Evolutionary conservation across 2,329 filamentous ascomycete species (phyloP), one percentile per base, ranked within the genome.

Genomic region (Microsporum ferrugineum): DNA sequence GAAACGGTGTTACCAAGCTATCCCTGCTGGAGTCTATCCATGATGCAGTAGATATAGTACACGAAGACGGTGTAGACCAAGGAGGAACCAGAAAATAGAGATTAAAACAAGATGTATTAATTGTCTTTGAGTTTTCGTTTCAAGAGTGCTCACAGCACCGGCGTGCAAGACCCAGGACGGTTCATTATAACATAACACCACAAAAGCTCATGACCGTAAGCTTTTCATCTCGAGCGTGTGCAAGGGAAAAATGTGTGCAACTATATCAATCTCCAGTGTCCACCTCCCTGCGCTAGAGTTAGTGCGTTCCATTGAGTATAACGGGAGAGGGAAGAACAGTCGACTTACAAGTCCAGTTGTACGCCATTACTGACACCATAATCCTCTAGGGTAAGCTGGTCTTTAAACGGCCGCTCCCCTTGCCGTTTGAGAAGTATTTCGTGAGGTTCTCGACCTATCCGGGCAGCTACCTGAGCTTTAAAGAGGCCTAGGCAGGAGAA

Each of bases 321-420:
- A 36, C 5, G 2, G 39, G 6, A 17, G 47, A 31, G 8, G 57
- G 41, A 53, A 36, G 38, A 14, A 58, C 43, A 27, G 27, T 7
- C 29, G 36, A 67, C 73, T 73, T 68, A 75, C 72, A 79, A 68
- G 68, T 79, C 77, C 69, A 79, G 70, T 65, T 79, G 77, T 57
- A 96, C 91, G 7, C 92, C 92, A 75, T 94, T 94, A 68, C 87
- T 90, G 61, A 97, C 86, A n/a, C 89, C 90, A 75, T 96, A 97
- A 76, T 97, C 92, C 69, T 89, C 89, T 67, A 96, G 74, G 38
- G 85, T 91, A 63, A 96, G 80, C 68, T 87, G 83, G 71, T 97
- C 91, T 78, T 96, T 96, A 73, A 97, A 96, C 29, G 92, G 91
- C 65, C 91, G 78, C 76, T 96, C 90, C 10, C 91, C 89, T 75